Evolutionary conservation across 192 early-diverging fungal genomes (phyloP), one percentile per base, ranked within the genome.

Genomic region (Piromyces finnis): DNA sequence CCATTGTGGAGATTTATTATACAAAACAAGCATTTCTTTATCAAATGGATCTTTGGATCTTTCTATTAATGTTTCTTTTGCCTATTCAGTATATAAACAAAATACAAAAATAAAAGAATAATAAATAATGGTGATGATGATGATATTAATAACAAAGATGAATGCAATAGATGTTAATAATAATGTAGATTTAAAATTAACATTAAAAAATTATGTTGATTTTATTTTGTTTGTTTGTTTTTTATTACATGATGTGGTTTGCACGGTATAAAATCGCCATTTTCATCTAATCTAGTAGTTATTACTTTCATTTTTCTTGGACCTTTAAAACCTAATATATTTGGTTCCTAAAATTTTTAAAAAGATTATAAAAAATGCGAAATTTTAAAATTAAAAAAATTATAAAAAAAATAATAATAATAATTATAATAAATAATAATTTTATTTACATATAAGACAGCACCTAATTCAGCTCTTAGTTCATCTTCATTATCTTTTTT

Each of bases 1-100:
- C 96, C 96, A 99, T 81, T 96, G 94, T 1, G 97, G 97, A 32
- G 89, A 88, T 83, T 96, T 97, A 87, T 97, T 99, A 82, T 94
- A 90, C 30, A 98, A 84, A 0, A 88, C 87, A 27, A 97, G 81
- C n/a, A 96, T 85, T 80, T 92, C 88, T 26, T 83, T 79, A 80
- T 91, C 91, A 29, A 88, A 83, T 28, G 87, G 86, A 26, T 84
- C 85, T 22, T 85, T 86, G 79, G 87, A 85, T 35, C 91, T 89
- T 12, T 84, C 86, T 78, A 93, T 83, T 30, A 94, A 84, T 0
- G 91, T 91, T 28, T 94, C 90, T 29, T 85, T 85, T 80, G 91
- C 92, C 87, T 93, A n/a, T n/a, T n/a, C n/a, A n/a, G n/a, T n/a
- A n/a, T n/a, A n/a, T n/a, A n/a, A n/a, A n/a, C n/a, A n/a, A n/a